Percentiles rank a stretch among this genome's conserved stretches.
These are phyloP conservation scores for Pseudozyma tsukubaensis DNA, from an alignment of 1,284 basidiomycete species.

Conservation along the genomic window DNA sequence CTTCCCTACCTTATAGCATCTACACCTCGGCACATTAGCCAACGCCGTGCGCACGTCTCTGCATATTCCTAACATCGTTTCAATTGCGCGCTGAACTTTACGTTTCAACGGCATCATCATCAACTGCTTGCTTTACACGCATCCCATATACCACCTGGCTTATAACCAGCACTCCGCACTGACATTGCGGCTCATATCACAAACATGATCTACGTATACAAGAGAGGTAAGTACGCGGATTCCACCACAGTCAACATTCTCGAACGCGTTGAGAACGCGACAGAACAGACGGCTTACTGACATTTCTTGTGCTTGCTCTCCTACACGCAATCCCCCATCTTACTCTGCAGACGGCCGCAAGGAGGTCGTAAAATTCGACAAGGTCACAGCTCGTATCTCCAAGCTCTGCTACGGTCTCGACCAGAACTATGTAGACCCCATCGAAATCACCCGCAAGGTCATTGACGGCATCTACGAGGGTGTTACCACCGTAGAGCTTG, in stretches of 20 bases:
- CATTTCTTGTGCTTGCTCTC: background rate
- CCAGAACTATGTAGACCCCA: conserved; percentile 89
- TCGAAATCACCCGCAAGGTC: conserved; percentile 78
- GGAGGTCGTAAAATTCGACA: conserved; percentile 68
- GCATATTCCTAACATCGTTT: background rate
- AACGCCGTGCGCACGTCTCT: conserved; percentile 22
- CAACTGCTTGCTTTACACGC: conserved; percentile 8
- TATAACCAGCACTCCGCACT: conserved; percentile 13
- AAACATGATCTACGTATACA: conserved; percentile 67
- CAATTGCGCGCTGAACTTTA: conserved; percentile 3
- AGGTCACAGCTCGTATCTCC: conserved; percentile 78
- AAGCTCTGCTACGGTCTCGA: conserved; percentile 99
- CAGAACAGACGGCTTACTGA: conserved; percentile 13
- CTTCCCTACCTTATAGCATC: conserved; percentile 2
- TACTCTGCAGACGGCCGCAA: conserved; percentile 62
- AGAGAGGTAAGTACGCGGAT: conserved; percentile 58
- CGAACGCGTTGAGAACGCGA: background rate
- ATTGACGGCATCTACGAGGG: conserved; percentile 94
- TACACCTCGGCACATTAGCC: conserved; percentile 8
- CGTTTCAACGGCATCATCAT: conserved; percentile 19
- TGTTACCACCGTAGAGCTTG: conserved; percentile 96
- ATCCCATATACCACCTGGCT: conserved; percentile 17
- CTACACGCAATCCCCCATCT: background rate
- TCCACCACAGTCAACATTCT: conserved; percentile 3
- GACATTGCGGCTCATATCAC: conserved; percentile 10